Conservation (phyloP, 306 rosid species). For the Luffa aegyptiaca region DNA sequence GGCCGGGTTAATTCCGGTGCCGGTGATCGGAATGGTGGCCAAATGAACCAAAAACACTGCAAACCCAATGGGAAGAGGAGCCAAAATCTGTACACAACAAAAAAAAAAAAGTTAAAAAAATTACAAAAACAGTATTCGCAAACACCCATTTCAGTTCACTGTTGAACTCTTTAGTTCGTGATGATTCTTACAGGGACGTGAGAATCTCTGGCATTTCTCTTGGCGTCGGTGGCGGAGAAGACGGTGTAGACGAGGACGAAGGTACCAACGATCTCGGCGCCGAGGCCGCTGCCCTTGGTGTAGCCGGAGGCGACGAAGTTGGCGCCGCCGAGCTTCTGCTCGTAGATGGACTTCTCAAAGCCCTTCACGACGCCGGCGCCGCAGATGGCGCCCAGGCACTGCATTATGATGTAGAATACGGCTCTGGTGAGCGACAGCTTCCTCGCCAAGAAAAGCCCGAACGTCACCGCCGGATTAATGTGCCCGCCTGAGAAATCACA, state of each 20-base stretch:
- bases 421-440: constrained; percentile 75
- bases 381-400: constrained; percentile 83
- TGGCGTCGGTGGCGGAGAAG: constrained; percentile 92
- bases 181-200: constrained; percentile 61
- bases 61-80: constrained; percentile 92
- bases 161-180: neutral
- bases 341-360: constrained; percentile 34
- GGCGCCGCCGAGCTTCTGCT: constrained; percentile 58
- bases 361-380: constrained; percentile 95
- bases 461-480: constrained; percentile 89
- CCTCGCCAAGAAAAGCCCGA: constrained; percentile 78
- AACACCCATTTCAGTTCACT: no score
- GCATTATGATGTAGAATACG: constrained; percentile 70
- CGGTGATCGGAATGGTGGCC: constrained; percentile 93
- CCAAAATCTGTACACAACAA: constrained; percentile 51
- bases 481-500: constrained; percentile 57
- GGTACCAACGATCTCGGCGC: constrained; percentile 94
- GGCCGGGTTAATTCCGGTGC: constrained; percentile 89
- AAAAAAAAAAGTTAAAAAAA: neutral
- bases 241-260: constrained; percentile 90
- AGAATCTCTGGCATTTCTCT: constrained; percentile 84
- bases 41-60: constrained; percentile 94
- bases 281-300: constrained; percentile 82
- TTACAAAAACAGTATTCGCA: no score
- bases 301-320: constrained; percentile 53